phyloP scores from a whole-genome alignment of 2,329 filamentous ascomycete species.

The Exophiala xenobiotica region DNA sequence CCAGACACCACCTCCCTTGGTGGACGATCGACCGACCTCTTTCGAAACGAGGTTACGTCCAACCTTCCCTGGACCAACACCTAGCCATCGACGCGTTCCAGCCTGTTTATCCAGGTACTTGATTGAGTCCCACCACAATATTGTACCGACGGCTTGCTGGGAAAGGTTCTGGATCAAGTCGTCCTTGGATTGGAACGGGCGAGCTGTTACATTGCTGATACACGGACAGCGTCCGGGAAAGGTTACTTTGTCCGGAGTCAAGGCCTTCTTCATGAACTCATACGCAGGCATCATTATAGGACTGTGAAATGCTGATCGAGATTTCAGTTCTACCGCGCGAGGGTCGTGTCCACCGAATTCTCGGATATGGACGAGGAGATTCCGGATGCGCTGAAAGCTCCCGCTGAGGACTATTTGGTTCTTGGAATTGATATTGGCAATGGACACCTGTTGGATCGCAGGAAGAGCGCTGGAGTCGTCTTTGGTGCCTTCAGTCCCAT shows the following conservation, averaged over 20 bases:
- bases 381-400: constrained; percentile 76
- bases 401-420: constrained; percentile 95
- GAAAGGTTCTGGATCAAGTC: constrained; percentile 78
- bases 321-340: constrained; percentile 76
- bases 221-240: constrained; percentile 76
- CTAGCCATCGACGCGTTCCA: constrained; percentile 80
- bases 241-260: constrained; percentile 64
- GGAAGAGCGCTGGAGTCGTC: constrained; percentile 67
- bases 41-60: constrained; percentile 91
- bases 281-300: constrained; percentile 87
- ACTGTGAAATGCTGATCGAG: constrained; percentile 45
- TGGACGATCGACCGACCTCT: constrained; percentile 78
- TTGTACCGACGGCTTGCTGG: constrained; percentile 83
- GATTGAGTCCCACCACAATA: constrained; percentile 92
- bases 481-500: constrained; percentile 64
- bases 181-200: constrained; percentile 70
- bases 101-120: constrained; percentile 82
- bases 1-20: constrained; percentile 92
- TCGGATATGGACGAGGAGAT: constrained; percentile 77
- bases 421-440: constrained; percentile 93
- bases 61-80: constrained; percentile 90
- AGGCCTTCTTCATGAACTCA: constrained; percentile 66
- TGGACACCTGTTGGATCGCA: constrained; percentile 80
- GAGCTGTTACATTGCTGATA: constrained; percentile 80
- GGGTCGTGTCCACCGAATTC: constrained; percentile 92